Base-by-base conservation (phyloP, 768 basidiomycete species). In the Podaxis mareebaensis region DNA sequence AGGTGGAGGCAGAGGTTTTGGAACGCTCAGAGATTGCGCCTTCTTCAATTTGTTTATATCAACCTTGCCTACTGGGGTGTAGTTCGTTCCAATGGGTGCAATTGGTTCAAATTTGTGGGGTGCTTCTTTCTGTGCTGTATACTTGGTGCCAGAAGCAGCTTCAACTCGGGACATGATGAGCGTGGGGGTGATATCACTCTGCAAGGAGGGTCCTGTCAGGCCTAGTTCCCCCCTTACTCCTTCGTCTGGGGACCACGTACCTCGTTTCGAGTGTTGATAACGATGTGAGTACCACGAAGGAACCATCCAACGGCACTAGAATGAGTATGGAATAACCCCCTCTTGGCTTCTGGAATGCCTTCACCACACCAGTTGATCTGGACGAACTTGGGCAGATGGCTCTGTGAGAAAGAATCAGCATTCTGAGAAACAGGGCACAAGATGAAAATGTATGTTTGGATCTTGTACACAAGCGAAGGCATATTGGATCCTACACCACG, bases 361-460 rank as follows among this genome's bases (percentile, higher is more conserved):
- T 96, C 96, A 49, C 96, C 96, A 68, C 94, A 95, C 96, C 96
- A 97, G 70, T 95, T 93, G 75, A 99, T 90, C 71, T 96, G 92
- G 15, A 98, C 94, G 65, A 96, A 93, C 78, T 97, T 98, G 49
- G 89, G 81, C 2, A 99, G 83, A 65, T 89, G 81, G 70, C 85
- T 93, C 91, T 96, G 68, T 1, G 58, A 56, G n/a, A 39, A 20
- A 20, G 17, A 26, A 11, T 58, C 61, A 28, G 51, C 51, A 24
- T 15, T n/a, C 46, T 36, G 40, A 61, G 56, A 52, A 54, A 39
- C 20, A 57, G 58, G 58, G 20, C 42, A 3, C 33, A 52, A 56
- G 30, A 49, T 38, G 36, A 44, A 52, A 28, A 59, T 28, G 59
- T 68, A 95, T 93, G 72, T 91, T 93, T 44, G 89, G 87, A 75